Conservation (phyloP, 805 yeast genomes). For the Candida ascalaphidarum region DNA sequence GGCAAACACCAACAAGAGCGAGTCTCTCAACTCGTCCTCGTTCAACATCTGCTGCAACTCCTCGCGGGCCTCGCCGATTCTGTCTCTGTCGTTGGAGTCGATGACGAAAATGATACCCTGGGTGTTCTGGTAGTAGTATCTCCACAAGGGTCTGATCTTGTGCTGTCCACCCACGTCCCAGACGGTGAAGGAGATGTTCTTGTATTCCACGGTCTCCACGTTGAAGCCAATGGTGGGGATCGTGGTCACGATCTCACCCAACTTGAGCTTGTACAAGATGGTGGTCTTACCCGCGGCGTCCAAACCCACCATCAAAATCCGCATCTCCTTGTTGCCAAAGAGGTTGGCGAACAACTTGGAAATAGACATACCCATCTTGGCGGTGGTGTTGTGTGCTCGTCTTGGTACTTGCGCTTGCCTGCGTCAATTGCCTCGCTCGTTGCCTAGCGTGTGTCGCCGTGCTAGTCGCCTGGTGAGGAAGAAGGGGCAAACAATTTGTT, state of each 20-base stretch:
- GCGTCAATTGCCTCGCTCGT: too few relatives aligned
- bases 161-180: slow-evolving; percentile 99
- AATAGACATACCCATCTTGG: slow-evolving; percentile 83
- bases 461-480: too few relatives aligned
- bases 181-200: slow-evolving; percentile 92
- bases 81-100: slow-evolving; percentile 96
- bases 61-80: slow-evolving; percentile 96
- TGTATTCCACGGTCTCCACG: slow-evolving; percentile 95
- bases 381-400: background rate
- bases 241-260: slow-evolving; percentile 93
- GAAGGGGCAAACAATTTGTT: too few relatives aligned
- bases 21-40: slow-evolving; percentile 97
- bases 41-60: slow-evolving; percentile 96
- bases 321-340: slow-evolving; percentile 96
- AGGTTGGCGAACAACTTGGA: slow-evolving; percentile 92
- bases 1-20: slow-evolving; percentile 90
- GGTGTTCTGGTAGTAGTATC: slow-evolving; percentile 97
- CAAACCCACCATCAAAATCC: slow-evolving; percentile 95
- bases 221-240: slow-evolving; percentile 97
- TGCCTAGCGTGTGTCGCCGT: too few relatives aligned
- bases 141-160: slow-evolving; percentile 97
- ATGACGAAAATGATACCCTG: slow-evolving; percentile 98
- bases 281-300: slow-evolving; percentile 99
- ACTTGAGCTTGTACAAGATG: slow-evolving; percentile 86
- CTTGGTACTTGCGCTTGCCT: too few relatives aligned